These are phyloP conservation scores for Colletotrichum acutatum DNA, from an alignment of 2,329 filamentous ascomycete species.

Conservation along the genomic window DNA sequence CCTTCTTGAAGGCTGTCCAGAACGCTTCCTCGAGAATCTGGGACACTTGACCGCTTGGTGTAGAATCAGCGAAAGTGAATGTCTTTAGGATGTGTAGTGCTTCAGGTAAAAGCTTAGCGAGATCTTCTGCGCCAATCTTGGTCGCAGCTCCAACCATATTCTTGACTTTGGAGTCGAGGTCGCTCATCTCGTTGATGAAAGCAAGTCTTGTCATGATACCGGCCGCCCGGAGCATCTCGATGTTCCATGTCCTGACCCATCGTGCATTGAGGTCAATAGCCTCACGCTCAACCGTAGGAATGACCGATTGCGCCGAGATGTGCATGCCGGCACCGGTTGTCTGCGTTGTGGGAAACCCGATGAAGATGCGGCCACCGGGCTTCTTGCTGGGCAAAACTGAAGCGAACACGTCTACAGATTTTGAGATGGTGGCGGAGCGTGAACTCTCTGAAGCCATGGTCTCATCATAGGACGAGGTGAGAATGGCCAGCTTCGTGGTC, in stretches of 20 bases:
- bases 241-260: constrained; percentile 95
- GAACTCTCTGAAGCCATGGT: constrained; percentile 72
- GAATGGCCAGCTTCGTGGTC: constrained; percentile 83
- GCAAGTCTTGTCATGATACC: constrained; percentile 91
- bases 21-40: constrained; percentile 94
- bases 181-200: constrained; percentile 87
- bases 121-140: constrained; percentile 70
- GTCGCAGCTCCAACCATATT: constrained; percentile 55
- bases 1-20: constrained; percentile 88
- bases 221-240: constrained; percentile 89
- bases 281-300: constrained; percentile 96
- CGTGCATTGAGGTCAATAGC: constrained; percentile 96
- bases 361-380: constrained; percentile 87
- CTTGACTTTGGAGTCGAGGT: constrained; percentile 72
- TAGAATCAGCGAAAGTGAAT: constrained; percentile 90
- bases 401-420: constrained; percentile 82
- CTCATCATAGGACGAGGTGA: constrained; percentile 93
- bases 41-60: constrained; percentile 84
- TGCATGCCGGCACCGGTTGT: constrained; percentile 95
- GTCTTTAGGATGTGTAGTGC: constrained; percentile 87
- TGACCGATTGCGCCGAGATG: constrained; percentile 94
- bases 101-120: constrained; percentile 78
- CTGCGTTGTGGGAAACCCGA: constrained; percentile 97
- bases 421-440: constrained; percentile 58
- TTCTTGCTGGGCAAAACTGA: constrained; percentile 91